A percentile compares a stretch with the other conserved stretches of the same genome.
phyloP scores from a whole-genome alignment of 2,329 filamentous ascomycete genomes.

The Fusarium sp. region DNA sequence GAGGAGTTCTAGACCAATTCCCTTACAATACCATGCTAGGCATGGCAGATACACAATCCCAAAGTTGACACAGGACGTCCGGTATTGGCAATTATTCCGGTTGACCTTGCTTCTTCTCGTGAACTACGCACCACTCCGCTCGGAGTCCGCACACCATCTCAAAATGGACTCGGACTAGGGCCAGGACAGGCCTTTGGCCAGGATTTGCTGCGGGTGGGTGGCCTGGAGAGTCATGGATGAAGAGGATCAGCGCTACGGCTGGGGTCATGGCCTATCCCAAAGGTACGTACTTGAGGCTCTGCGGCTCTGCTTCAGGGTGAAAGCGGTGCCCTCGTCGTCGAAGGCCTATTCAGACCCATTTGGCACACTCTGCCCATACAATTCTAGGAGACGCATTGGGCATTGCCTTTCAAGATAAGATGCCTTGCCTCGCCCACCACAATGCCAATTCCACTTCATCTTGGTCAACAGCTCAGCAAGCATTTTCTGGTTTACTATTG shows the following conservation, averaged over 20 bases:
- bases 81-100: neutral
- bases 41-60: neutral
- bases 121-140: neutral
- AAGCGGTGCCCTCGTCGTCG: conserved; percentile 12
- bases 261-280: conserved; percentile 18
- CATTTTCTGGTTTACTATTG: neutral
- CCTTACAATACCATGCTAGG: neutral
- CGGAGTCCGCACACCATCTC: conserved; percentile 22
- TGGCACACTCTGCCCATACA: conserved; percentile 14
- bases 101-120: neutral
- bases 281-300: conserved; percentile 37
- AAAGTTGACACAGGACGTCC: neutral
- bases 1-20: neutral
- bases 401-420: conserved; percentile 26
- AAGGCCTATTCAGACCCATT: neutral
- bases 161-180: conserved; percentile 8
- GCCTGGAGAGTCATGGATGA: conserved; percentile 25
- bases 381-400: conserved; percentile 15
- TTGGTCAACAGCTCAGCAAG: conserved; percentile 1
- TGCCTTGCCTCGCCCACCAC: conserved; percentile 33
- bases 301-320: conserved; percentile 28
- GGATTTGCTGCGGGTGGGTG: conserved; percentile 22
- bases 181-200: conserved; percentile 13
- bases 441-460: conserved; percentile 12
- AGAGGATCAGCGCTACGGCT: conserved; percentile 22